Base-by-base conservation (phyloP, 495 filamentous ascomycete genomes). In the Lentithecium fluviatile region DNA sequence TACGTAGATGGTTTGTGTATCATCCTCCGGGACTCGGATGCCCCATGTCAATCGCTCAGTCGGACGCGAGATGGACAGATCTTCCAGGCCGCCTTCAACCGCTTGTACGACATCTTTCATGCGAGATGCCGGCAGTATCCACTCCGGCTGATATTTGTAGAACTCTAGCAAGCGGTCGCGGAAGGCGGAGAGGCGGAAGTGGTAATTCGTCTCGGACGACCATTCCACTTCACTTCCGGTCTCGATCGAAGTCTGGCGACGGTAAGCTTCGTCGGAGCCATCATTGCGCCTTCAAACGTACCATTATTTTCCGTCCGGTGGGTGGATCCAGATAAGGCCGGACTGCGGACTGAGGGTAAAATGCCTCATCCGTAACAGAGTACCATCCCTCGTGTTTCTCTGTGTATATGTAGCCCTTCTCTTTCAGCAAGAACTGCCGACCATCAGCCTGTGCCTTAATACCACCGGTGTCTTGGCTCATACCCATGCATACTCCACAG, bases 341-440 rank as follows among this genome's bases (percentile, higher is more conserved):
- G 25, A 97, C 82, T 60, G 81, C 78, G 0, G 83, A 80, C 49
- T 85, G 80, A 6, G 94, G 90, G 70, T 96, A 97, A 72, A 93
- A 98, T 11, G 93, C 91, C 78, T 98, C 94, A 71, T 98, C 94
- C 73, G 88, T 88, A 49, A 98, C 88, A 50, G 87, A 94, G 70
- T 98, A 98, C 94, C 94, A 98, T 7, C 94, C 94, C 66, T 88
- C 84, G 69, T 97, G 95, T 67, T 89, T 92, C 7, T 82, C 79
- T 38, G 83, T 80, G 74, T 97, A 98, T 54, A 97, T 91, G 64
- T 87, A 84, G 6, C 87, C 91, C 46, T 82, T 78, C 48, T 91
- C 85, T 64, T 81, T 73, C 43, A 98, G 77, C 73, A 90, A 78
- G 56, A 81, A 76, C 82, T 83, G 56, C 24, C 43, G 10, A 60